Percentiles rank a stretch among this genome's conserved stretches.
These are phyloP conservation scores for Pythium utonaiense DNA, from an alignment of 352 stramenopile genomes.

Conservation along the genomic window DNA sequence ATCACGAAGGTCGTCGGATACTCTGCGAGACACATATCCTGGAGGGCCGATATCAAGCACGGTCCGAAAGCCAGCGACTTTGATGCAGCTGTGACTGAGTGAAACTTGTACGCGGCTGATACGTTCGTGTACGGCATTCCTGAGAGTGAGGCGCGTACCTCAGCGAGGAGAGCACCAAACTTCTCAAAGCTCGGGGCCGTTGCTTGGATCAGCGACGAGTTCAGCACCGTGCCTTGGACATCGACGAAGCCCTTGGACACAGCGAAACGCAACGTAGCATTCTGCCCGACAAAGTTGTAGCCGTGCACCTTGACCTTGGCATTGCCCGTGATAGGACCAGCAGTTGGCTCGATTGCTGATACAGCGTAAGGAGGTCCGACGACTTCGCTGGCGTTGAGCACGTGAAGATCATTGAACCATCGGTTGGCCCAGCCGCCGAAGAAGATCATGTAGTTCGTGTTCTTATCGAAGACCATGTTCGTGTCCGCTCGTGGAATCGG, in stretches of 20 bases:
- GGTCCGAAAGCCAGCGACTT: slow-evolving; percentile 94
- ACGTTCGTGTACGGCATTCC: slow-evolving; percentile 93
- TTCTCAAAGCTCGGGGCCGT: slow-evolving; percentile 94
- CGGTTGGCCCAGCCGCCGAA: slow-evolving; percentile 96
- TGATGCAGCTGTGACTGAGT: slow-evolving; percentile 89
- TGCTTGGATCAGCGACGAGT: slow-evolving; percentile 84
- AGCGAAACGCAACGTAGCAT: slow-evolving; percentile 89
- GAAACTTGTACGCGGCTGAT: slow-evolving; percentile 85
- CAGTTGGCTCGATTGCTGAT: slow-evolving; percentile 83
- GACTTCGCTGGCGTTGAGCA: slow-evolving; percentile 93
- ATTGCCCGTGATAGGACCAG: slow-evolving; percentile 93
- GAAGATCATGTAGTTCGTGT: slow-evolving; percentile 88
- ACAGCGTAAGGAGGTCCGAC: slow-evolving; percentile 96
- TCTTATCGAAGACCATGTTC: slow-evolving; percentile 91
- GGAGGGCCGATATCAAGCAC: slow-evolving; percentile 68
- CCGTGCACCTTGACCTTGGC: slow-evolving; percentile 88
- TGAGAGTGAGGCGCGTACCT: slow-evolving; percentile 90
- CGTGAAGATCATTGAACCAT: slow-evolving; percentile 92
- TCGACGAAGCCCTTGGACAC: slow-evolving; percentile 93
- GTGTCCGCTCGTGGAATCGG: slow-evolving; percentile 91
- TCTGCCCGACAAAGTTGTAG: slow-evolving; percentile 90
- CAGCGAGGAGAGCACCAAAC: slow-evolving; percentile 83
- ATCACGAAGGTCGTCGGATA: slow-evolving; percentile 89
- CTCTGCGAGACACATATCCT: slow-evolving; percentile 64
- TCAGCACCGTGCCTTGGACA: slow-evolving; percentile 84